A percentile compares a stretch with the other conserved stretches of the same genome.
Conservation (phyloP, 768 basidiomycete species). For the Cubamyces lactineus region DNA sequence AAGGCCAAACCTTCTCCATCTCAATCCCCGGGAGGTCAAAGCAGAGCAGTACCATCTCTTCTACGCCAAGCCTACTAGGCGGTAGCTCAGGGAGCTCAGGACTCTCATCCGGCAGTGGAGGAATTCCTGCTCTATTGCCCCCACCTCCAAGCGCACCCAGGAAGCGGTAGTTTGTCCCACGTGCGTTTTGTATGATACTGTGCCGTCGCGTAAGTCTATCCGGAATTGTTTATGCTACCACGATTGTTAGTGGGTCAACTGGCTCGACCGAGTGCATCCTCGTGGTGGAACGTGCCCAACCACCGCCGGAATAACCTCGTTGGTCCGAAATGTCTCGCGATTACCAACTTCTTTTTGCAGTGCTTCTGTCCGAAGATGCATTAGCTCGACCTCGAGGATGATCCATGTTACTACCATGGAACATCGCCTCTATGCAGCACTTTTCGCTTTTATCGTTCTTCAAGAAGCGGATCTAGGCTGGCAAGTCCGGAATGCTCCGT, state of each 20-base stretch:
- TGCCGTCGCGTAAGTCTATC: conserved; percentile 3
- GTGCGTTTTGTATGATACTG: conserved; percentile 4
- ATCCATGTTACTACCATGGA: conserved; percentile 1
- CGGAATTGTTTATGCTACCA: background rate
- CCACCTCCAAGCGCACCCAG: conserved; percentile 77
- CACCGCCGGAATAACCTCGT: conserved; percentile 18
- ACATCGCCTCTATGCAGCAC: no score
- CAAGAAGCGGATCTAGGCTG: no score
- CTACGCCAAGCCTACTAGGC: conserved; percentile 40
- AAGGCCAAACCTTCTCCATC: conserved; percentile 94
- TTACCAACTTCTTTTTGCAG: background rate
- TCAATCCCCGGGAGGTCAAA: conserved; percentile 80
- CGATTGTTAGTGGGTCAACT: background rate
- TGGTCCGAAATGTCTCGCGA: background rate
- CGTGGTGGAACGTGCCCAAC: background rate
- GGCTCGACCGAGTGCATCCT: background rate
- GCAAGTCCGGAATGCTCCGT: no score
- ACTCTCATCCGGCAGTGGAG: conserved; percentile 35
- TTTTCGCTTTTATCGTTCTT: no score
- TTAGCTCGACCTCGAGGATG: conserved; percentile 12
- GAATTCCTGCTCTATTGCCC: conserved; percentile 70
- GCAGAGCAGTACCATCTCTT: conserved; percentile 36
- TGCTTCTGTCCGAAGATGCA: conserved; percentile 8
- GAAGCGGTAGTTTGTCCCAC: conserved; percentile 40
- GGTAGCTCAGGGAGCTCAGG: conserved; percentile 22